A percentile compares a stretch with the other conserved stretches of the same genome.
phyloP scores from a whole-genome alignment of 352 stramenopile genomes.

The Phytopythium helicoides region DNA sequence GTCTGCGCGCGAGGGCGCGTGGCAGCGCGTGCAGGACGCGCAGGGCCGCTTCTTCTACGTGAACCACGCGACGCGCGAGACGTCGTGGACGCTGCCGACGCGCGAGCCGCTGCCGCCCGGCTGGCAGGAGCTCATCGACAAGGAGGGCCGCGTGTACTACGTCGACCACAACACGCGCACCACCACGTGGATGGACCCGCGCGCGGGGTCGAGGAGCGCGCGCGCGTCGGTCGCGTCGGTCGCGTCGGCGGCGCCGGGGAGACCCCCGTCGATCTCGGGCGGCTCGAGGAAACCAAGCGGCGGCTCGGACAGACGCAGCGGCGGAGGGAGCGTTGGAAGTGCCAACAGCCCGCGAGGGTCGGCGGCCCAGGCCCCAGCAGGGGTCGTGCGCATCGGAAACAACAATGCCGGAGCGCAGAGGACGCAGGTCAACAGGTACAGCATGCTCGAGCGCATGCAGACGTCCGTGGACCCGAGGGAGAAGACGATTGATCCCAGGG shows the following conservation, averaged over 20 bases:
- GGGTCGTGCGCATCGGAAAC: too few species aligned
- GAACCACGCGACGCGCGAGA: slow-evolving; percentile 81
- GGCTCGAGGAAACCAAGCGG: neutral
- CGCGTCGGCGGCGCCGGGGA: too few species aligned
- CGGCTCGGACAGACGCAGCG: neutral
- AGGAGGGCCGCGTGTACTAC: slow-evolving; percentile 77
- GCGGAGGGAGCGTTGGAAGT: neutral
- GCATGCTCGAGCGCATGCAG: slow-evolving; percentile 7
- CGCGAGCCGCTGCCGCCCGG: slow-evolving; percentile 60
- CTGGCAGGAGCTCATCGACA: slow-evolving; percentile 80
- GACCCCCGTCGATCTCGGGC: too few species aligned
- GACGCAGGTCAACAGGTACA: neutral
- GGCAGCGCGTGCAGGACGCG: slow-evolving; percentile 81
- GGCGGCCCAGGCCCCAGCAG: neutral
- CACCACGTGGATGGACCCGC: slow-evolving; percentile 82
- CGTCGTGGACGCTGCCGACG: slow-evolving; percentile 76
- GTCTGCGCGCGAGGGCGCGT: slow-evolving; percentile 39
- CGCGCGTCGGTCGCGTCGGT: neutral
- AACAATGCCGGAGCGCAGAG: neutral
- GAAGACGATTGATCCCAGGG: neutral
- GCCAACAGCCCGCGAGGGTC: slow-evolving; percentile 1
- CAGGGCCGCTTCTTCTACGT: slow-evolving; percentile 86
- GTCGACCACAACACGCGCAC: slow-evolving; percentile 74
- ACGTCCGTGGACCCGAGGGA: neutral
- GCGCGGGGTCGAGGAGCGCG: slow-evolving; percentile 26